Evolutionary conservation across 345 rosid genomes (phyloP).

Genomic region (Pseudoturritis turrita): DNA sequence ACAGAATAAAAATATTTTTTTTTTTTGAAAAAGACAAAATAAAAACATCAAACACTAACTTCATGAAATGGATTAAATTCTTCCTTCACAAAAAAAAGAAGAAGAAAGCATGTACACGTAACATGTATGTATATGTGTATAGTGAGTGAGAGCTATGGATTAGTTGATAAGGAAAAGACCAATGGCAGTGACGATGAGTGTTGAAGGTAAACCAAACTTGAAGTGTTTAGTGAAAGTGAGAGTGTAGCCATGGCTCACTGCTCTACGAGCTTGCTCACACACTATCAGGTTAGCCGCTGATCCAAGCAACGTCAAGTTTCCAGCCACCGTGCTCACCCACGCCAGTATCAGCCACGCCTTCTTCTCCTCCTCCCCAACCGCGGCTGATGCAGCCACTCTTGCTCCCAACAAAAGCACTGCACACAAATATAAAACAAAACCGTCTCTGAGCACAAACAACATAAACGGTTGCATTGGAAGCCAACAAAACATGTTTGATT

Average conservation of each 20-base stretch:
- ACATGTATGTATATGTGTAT: neutral
- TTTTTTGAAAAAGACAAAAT: no score
- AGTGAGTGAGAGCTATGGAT: neutral
- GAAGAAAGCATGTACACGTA: neutral
- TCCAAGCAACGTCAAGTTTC: slow-evolving; percentile 77
- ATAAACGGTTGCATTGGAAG: no score
- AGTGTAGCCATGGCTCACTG: slow-evolving; percentile 45
- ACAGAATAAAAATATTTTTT: neutral
- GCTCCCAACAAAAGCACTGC: slow-evolving; percentile 75
- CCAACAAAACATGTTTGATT: slow-evolving; percentile 9
- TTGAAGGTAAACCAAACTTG: slow-evolving; percentile 75
- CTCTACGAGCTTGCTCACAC: slow-evolving; percentile 75
- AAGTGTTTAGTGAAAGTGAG: slow-evolving; percentile 71
- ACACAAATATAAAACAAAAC: no score
- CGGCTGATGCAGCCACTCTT: slow-evolving; percentile 69
- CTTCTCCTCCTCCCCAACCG: slow-evolving; percentile 49
- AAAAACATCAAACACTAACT: neutral
- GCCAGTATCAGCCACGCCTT: slow-evolving; percentile 83
- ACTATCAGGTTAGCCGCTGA: slow-evolving; percentile 89
- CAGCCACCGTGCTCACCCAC: slow-evolving; percentile 87
- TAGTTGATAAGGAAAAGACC: slow-evolving; percentile 54
- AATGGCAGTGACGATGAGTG: slow-evolving; percentile 57
- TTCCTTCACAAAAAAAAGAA: neutral
- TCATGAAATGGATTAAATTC: neutral
- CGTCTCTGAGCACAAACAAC: no score